Evolutionary conservation across 2,329 filamentous ascomycete species (phyloP).

Genomic region (Cordyceps sp.): DNA sequence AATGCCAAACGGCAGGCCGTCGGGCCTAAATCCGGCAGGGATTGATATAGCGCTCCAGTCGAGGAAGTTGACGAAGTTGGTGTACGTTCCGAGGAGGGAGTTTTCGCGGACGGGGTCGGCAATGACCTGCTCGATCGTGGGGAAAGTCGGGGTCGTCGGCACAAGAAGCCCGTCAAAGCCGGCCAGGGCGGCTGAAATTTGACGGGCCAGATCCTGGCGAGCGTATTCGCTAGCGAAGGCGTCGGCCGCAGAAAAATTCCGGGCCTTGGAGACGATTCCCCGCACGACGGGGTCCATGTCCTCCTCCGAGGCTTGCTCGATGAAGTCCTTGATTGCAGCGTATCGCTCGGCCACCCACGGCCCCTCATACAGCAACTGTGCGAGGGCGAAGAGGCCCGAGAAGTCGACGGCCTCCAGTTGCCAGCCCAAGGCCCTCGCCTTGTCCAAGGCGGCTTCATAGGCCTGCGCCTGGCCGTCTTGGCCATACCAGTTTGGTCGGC

Average conservation of each 20-base stretch:
- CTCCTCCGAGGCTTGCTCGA: conserved; percentile 13
- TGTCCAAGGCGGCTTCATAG: conserved; percentile 22
- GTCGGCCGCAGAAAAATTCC: conserved; percentile 25
- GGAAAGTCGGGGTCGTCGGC: conserved; percentile 36
- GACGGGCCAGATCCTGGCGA: conserved; percentile 20
- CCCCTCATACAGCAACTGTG: conserved; percentile 36
- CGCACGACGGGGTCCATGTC: conserved; percentile 19
- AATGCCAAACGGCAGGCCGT: conserved; percentile 20
- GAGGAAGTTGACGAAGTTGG: conserved; percentile 44
- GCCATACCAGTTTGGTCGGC: conserved; percentile 19
- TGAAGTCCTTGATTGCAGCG: conserved; percentile 30
- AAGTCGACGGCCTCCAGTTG: conserved; percentile 27
- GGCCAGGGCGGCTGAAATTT: conserved; percentile 21
- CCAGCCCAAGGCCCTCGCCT: conserved; percentile 22
- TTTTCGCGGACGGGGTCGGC: conserved; percentile 36
- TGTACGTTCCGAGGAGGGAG: conserved; percentile 35
- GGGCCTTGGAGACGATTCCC: conserved; percentile 19
- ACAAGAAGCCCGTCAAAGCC: conserved; percentile 33
- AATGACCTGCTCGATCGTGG: conserved; percentile 31
- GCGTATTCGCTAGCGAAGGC: conserved; percentile 23
- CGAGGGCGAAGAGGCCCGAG: conserved; percentile 30
- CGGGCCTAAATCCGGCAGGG: conserved; percentile 26
- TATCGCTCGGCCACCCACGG: conserved; percentile 41
- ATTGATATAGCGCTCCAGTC: conserved; percentile 37
- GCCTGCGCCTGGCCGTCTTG: conserved; percentile 20